phyloP scores from a whole-genome alignment of 2,329 filamentous ascomycete species.

The Fusarium paranaense region DNA sequence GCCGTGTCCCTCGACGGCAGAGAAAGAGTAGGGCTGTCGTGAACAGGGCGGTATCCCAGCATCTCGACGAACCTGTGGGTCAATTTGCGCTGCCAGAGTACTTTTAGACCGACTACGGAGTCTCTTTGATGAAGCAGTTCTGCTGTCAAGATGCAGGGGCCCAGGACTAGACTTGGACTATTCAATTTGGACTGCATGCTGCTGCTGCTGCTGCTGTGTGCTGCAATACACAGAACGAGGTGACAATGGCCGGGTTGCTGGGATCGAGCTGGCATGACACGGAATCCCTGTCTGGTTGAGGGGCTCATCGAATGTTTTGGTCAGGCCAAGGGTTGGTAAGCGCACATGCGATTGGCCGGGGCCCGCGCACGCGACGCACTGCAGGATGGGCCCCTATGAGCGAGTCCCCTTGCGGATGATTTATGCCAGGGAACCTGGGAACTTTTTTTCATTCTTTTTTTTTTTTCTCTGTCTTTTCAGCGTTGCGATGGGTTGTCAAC shows the following conservation, averaged over 20 bases:
- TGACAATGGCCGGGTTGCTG: constrained; percentile 1
- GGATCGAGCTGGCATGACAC: constrained; percentile 5
- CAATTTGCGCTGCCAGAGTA: neutral
- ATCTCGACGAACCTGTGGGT: constrained; percentile 7
- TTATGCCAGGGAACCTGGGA: neutral
- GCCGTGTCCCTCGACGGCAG: neutral
- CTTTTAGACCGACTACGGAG: neutral
- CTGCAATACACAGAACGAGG: neutral
- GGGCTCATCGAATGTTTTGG: constrained; percentile 34
- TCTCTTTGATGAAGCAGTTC: neutral
- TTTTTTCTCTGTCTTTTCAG: neutral
- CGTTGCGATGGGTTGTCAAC: neutral
- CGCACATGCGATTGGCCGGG: constrained; percentile 23
- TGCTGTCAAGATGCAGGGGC: neutral
- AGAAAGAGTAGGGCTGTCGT: neutral
- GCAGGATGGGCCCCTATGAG: constrained; percentile 14
- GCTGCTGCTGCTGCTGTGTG: neutral
- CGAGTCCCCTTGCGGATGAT: constrained; percentile 3
- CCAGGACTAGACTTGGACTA: neutral
- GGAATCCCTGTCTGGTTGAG: constrained; percentile 22
- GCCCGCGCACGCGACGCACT: constrained; percentile 26
- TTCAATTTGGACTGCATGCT: neutral
- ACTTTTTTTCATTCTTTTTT: constrained; percentile 10
- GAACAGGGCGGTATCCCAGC: constrained; percentile 1
- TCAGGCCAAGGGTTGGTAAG: constrained; percentile 18